A percentile compares a stretch with the other conserved stretches of the same genome.
phyloP scores from a whole-genome alignment of 2,329 filamentous ascomycete species.

The Sporothrix inflata region DNA sequence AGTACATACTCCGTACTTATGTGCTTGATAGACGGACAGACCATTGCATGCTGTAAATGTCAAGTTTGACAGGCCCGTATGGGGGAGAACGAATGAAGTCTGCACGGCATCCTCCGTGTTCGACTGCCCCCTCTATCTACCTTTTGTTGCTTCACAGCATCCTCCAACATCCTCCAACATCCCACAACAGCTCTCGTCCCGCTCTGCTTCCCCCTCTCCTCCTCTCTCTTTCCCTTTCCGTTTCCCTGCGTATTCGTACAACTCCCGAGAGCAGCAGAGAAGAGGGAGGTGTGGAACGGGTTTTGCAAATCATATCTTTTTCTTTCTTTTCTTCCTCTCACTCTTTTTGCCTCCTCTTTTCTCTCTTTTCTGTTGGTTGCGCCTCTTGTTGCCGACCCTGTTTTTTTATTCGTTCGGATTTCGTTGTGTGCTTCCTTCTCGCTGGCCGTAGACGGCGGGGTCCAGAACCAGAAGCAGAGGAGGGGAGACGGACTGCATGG shows the following conservation, averaged over 20 bases:
- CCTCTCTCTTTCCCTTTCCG: background rate
- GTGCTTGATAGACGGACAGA: background rate
- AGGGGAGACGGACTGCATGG: conserved; percentile 25
- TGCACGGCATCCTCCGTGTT: conserved; percentile 15
- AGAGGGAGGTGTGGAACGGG: conserved; percentile 23
- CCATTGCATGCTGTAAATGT: conserved; percentile 2
- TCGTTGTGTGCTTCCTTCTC: background rate
- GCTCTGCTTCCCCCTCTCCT: background rate
- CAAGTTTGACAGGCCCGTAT: conserved; percentile 5
- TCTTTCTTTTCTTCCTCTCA: background rate
- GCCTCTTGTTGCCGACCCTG: background rate
- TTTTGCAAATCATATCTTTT: conserved; percentile 31
- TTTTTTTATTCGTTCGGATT: conserved; percentile 27
- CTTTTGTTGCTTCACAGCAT: background rate
- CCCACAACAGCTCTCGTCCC: background rate
- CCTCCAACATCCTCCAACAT: background rate
- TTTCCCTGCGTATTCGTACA: background rate
- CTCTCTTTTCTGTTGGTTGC: conserved; percentile 22
- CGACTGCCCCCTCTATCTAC: background rate
- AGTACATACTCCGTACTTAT: background rate
- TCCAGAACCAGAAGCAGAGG: background rate
- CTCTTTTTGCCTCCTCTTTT: background rate
- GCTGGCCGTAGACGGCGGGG: background rate
- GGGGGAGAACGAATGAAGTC: background rate
- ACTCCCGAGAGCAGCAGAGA: background rate